Evolutionary conservation across 768 basidiomycete genomes (phyloP).

Genomic region (Rhizopogon vesiculosus): DNA sequence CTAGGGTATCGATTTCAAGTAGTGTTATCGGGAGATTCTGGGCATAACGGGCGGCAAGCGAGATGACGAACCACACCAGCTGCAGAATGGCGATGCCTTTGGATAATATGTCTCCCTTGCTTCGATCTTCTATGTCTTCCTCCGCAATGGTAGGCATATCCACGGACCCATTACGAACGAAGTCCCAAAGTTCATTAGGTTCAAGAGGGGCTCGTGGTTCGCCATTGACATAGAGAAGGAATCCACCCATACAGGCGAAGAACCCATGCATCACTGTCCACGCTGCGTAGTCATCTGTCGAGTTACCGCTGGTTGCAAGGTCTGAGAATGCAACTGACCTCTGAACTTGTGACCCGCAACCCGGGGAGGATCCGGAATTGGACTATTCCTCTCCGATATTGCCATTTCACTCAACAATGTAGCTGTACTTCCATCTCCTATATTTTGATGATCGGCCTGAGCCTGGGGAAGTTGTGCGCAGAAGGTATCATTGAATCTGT

Average conservation of each 20-base stretch:
- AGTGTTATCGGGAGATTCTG: slow-evolving; percentile 22
- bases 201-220: neutral
- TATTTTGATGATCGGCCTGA: too few relatives aligned
- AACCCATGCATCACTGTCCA: slow-evolving; percentile 9
- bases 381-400: too few relatives aligned
- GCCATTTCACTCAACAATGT: too few relatives aligned
- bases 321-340: neutral
- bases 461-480: too few relatives aligned
- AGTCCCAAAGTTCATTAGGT: neutral
- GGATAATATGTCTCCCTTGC: slow-evolving; percentile 26
- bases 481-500: too few relatives aligned
- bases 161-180: neutral
- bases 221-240: slow-evolving; percentile 5
- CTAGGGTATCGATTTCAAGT: slow-evolving; percentile 29
- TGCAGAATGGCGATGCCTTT: slow-evolving; percentile 29
- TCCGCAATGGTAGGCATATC: neutral
- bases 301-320: neutral
- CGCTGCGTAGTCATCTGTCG: neutral
- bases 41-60: slow-evolving; percentile 17
- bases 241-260: slow-evolving; percentile 16
- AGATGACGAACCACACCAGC: slow-evolving; percentile 28
- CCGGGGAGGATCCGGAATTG: too few relatives aligned
- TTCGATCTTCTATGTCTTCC: slow-evolving; percentile 24
- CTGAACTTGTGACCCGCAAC: too few relatives aligned
- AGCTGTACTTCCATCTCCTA: too few relatives aligned